Percentiles rank a stretch among this genome's conserved stretches.
phyloP scores from a whole-genome alignment of 768 basidiomycete species.

The Tephrocybe sp. region DNA sequence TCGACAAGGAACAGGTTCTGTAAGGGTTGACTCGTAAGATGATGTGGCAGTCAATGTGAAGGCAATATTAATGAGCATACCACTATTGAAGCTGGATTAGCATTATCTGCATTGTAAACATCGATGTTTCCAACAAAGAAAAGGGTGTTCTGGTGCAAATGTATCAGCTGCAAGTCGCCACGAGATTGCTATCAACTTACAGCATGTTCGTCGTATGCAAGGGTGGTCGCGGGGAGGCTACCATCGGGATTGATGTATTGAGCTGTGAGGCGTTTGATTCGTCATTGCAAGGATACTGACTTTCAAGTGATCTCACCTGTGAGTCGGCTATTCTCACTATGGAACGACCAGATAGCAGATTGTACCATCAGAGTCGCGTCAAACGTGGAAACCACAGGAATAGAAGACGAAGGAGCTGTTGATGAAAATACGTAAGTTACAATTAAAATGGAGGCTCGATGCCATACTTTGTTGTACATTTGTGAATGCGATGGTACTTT shows the following conservation, averaged over 20 bases:
- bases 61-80: constrained; percentile 30
- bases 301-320: constrained; percentile 32
- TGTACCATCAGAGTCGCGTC: constrained; percentile 26
- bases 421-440: neutral
- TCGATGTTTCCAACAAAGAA: constrained; percentile 43
- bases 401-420: constrained; percentile 31
- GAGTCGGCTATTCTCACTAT: constrained; percentile 36
- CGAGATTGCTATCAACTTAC: constrained; percentile 16
- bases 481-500: constrained; percentile 32
- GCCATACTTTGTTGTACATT: constrained; percentile 36
- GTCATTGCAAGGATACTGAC: neutral
- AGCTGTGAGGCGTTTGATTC: constrained; percentile 30
- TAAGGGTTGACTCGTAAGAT: neutral
- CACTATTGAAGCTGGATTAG: constrained; percentile 28
- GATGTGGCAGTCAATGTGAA: neutral
- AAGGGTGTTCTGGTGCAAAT: constrained; percentile 30
- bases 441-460: neutral
- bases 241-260: constrained; percentile 46
- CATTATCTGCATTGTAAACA: constrained; percentile 34
- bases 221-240: constrained; percentile 31
- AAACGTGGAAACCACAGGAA: constrained; percentile 24
- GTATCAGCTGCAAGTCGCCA: neutral
- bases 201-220: constrained; percentile 37
- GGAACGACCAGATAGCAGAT: constrained; percentile 46
- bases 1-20: constrained; percentile 19